phyloP scores from a whole-genome alignment of 495 filamentous ascomycete genomes.

The Letharia lupina region DNA sequence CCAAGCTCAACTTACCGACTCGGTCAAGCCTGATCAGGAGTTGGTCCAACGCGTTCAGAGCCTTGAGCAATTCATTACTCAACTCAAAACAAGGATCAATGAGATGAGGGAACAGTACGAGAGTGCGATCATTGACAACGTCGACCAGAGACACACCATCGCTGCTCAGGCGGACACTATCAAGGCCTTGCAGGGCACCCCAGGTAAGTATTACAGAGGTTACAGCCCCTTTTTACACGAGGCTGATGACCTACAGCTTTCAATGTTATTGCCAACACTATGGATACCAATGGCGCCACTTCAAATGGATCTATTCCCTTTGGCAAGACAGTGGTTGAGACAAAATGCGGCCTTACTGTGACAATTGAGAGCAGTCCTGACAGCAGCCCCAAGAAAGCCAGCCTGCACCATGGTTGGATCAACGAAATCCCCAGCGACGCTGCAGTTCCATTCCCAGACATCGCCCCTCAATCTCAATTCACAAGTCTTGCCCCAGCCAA shows the following conservation, averaged over 20 bases:
- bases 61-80: not conserved
- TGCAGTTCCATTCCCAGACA: not conserved
- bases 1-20: not conserved
- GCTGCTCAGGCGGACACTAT: not conserved
- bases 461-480: not conserved
- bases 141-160: not conserved
- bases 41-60: not conserved
- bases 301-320: not conserved
- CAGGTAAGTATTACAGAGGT: not conserved
- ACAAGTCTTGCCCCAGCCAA: not conserved
- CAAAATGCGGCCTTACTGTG: not conserved
- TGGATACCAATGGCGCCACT: not conserved
- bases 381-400: not conserved
- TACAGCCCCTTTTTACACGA: not conserved
- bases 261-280: not conserved
- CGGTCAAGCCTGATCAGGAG: not conserved
- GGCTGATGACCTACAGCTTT: not conserved
- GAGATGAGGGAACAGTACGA: not conserved
- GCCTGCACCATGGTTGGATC: not conserved
- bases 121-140: not conserved
- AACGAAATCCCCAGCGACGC: not conserved
- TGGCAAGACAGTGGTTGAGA: slow-evolving; percentile 1
- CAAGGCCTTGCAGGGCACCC: not conserved
- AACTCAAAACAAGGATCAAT: not conserved
- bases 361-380: not conserved